A percentile compares a stretch with the other conserved stretches of the same genome.
Evolutionary conservation across 2,329 filamentous ascomycete genomes (phyloP).

Genomic region (Colletotrichum sp.): DNA sequence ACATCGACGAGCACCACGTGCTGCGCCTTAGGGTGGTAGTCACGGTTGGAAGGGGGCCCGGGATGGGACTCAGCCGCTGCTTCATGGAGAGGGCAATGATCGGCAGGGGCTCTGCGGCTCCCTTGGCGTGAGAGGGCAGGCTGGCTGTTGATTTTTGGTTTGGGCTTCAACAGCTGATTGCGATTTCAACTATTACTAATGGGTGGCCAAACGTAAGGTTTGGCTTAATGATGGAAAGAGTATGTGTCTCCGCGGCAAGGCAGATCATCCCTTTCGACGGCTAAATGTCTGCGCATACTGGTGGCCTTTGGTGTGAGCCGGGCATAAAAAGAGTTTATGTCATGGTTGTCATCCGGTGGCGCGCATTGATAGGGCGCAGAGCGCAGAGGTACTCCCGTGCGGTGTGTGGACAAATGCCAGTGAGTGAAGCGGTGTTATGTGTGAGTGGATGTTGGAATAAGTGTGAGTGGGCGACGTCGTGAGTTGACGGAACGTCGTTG

Average conservation of each 20-base stretch:
- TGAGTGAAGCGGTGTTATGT: neutral
- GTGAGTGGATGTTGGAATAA: neutral
- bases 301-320: neutral
- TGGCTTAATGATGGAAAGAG: neutral
- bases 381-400: neutral
- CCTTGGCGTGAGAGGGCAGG: neutral
- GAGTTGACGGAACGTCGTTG: neutral
- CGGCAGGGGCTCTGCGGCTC: conserved; percentile 1
- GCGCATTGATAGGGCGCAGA: neutral
- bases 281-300: neutral
- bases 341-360: neutral
- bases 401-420: neutral
- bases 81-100: neutral
- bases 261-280: neutral
- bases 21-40: neutral
- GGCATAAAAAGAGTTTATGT: neutral
- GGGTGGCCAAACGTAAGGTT: neutral
- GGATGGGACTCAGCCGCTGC: neutral
- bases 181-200: neutral
- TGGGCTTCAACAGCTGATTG: neutral
- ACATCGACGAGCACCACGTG: neutral
- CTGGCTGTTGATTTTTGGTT: neutral
- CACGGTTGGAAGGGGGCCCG: neutral
- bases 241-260: neutral
- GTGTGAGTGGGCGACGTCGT: neutral